Percentiles rank a stretch among this genome's conserved stretches.
phyloP scores from a whole-genome alignment of 2,329 filamentous ascomycete species.

The Aspergillus versicolor region DNA sequence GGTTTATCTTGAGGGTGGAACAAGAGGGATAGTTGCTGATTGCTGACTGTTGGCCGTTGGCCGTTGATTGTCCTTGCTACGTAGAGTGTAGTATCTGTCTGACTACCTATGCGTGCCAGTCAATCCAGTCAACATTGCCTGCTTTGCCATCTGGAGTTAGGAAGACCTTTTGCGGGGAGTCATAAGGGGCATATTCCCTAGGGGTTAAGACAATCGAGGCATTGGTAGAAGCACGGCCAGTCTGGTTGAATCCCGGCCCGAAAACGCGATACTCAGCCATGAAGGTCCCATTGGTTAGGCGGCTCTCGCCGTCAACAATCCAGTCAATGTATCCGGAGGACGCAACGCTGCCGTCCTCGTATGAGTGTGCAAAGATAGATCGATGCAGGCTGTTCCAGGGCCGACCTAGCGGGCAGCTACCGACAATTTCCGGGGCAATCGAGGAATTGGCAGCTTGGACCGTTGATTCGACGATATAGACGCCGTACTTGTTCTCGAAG shows the following conservation, averaged over 20 bases:
- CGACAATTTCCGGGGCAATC: constrained; percentile 37
- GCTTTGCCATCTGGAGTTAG: constrained; percentile 45
- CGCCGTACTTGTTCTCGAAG: constrained; percentile 65
- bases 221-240: constrained; percentile 40
- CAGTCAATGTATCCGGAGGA: constrained; percentile 58
- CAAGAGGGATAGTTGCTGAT: background rate
- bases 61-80: background rate
- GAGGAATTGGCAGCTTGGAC: constrained; percentile 56
- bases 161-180: constrained; percentile 47
- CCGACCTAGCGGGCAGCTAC: constrained; percentile 59
- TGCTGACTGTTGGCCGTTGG: background rate
- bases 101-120: constrained; percentile 26
- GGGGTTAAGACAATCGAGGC: constrained; percentile 51
- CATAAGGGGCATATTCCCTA: constrained; percentile 38
- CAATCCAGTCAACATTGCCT: constrained; percentile 53
- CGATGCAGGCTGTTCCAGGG: constrained; percentile 62
- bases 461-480: constrained; percentile 59
- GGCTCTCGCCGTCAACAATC: constrained; percentile 42
- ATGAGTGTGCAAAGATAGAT: constrained; percentile 56
- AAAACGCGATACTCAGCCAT: constrained; percentile 57
- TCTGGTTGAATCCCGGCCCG: constrained; percentile 57
- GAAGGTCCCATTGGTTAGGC: constrained; percentile 47
- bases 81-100: background rate
- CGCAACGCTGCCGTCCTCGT: constrained; percentile 55
- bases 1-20: background rate